Conservation (phyloP, 108 stramenopile genomes). For the Nannochloropsis gaditana region DNA sequence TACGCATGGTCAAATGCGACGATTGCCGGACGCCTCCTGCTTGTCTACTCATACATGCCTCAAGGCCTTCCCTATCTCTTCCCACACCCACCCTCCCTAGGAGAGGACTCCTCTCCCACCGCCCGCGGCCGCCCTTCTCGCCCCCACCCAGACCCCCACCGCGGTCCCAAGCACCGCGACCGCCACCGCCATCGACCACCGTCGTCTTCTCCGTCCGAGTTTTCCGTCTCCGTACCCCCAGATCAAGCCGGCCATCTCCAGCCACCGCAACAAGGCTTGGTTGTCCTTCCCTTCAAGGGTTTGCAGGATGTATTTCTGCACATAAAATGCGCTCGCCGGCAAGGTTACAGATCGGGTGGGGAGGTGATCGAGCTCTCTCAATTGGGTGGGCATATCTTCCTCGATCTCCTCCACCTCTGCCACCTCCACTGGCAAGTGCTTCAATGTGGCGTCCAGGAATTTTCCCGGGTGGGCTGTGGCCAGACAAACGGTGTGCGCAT, state of each 20-base stretch:
- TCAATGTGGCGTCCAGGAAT: conserved; percentile 70
- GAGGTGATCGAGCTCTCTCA: neutral
- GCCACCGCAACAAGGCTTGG: neutral
- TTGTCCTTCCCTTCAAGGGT: conserved; percentile 6
- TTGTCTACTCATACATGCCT: neutral
- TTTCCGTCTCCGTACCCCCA: conserved; percentile 7
- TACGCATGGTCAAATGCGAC: no score
- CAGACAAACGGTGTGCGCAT: conserved; percentile 56
- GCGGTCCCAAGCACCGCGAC: neutral
- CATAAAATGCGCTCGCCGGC: neutral
- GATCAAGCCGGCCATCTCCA: neutral
- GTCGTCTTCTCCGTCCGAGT: conserved; percentile 8
- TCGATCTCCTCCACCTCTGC: neutral
- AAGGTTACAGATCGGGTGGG: neutral
- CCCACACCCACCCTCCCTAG: neutral
- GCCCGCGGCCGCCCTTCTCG: neutral
- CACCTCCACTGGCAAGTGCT: neutral
- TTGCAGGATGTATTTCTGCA: neutral
- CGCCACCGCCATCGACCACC: neutral
- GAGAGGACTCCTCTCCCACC: no score
- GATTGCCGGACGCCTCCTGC: neutral
- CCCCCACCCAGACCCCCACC: neutral
- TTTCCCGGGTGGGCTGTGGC: conserved; percentile 91
- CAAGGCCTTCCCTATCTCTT: neutral
- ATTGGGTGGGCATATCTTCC: neutral